Evolutionary conservation across 257 asterid species (phyloP).

Genomic region (Galeopsis tetrahit): DNA sequence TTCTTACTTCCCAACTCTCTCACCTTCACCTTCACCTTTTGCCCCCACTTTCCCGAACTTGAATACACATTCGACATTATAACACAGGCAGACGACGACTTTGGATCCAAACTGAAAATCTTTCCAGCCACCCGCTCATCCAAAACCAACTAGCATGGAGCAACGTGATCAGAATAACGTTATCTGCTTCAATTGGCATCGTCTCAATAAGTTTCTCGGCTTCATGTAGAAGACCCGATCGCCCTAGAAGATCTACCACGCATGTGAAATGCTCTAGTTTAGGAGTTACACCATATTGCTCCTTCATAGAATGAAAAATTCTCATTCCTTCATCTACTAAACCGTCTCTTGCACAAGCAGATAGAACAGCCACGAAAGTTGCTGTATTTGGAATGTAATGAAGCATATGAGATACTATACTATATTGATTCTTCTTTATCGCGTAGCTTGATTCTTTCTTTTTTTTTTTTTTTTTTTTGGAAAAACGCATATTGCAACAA

Average conservation of each 20-base stretch:
- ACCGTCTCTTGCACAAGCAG: conserved; percentile 70
- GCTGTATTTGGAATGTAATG: conserved; percentile 78
- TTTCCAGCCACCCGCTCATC: too few relatives aligned
- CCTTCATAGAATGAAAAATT: conserved; percentile 57
- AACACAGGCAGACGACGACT: conserved; percentile 47
- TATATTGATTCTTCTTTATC: too few relatives aligned
- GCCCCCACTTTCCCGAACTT: conserved; percentile 63
- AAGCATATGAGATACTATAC: too few relatives aligned
- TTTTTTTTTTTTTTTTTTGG: too few relatives aligned
- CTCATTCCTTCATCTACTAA: conserved; percentile 53
- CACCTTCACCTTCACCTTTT: conserved; percentile 57
- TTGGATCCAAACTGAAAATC: conserved; percentile 31
- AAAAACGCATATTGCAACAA: too few relatives aligned
- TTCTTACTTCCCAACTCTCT: conserved; percentile 52
- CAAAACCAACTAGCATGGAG: conserved; percentile 69
- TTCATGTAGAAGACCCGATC: too few relatives aligned
- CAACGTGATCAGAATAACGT: conserved; percentile 53
- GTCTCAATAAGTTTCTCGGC: conserved; percentile 39
- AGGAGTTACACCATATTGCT: conserved; percentile 52
- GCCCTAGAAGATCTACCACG: too few relatives aligned
- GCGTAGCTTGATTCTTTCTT: too few relatives aligned
- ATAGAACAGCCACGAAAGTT: conserved; percentile 71
- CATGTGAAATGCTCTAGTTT: conserved; percentile 44
- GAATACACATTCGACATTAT: conserved; percentile 85
- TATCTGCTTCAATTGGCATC: conserved; percentile 62